phyloP scores from a whole-genome alignment of 139 green algal genomes.

The Chlamydomonas schloesseri region DNA sequence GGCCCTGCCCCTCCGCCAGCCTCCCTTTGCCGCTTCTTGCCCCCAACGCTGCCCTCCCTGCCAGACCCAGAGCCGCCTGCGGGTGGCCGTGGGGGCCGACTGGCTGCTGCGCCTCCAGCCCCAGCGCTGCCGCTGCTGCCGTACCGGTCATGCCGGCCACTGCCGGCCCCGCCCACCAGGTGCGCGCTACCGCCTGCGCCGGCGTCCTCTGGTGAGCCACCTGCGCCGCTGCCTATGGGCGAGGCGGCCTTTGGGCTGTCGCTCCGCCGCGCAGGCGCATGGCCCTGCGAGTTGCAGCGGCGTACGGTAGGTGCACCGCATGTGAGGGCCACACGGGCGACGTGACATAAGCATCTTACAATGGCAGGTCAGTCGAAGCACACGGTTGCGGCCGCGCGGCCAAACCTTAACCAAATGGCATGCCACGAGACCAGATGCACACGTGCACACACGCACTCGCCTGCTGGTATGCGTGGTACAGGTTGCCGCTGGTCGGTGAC shows the following conservation, averaged over 20 bases:
- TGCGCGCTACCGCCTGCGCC: background rate
- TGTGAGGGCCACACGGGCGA: no score
- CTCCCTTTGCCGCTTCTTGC: slow-evolving; percentile 26
- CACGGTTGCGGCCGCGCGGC: no score
- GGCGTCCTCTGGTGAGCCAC: background rate
- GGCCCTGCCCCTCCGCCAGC: background rate
- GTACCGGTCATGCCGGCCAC: background rate
- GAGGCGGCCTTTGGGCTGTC: background rate
- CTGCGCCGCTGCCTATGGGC: background rate
- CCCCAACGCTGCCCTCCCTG: background rate
- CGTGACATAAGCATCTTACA: no score
- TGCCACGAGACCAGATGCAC: no score
- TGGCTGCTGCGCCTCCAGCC: background rate
- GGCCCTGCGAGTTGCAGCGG: no score
- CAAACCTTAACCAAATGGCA: no score
- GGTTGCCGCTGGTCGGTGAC: background rate
- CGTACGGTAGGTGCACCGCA: no score
- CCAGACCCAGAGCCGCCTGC: no score
- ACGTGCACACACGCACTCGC: no score
- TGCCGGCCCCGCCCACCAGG: background rate
- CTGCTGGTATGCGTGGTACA: background rate
- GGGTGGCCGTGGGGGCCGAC: no score
- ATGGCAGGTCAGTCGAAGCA: no score
- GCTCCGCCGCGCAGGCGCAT: background rate
- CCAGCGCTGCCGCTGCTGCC: background rate